Evolutionary conservation across 2,329 filamentous ascomycete genomes (phyloP).

Genomic region (Fusarium sp.): DNA sequence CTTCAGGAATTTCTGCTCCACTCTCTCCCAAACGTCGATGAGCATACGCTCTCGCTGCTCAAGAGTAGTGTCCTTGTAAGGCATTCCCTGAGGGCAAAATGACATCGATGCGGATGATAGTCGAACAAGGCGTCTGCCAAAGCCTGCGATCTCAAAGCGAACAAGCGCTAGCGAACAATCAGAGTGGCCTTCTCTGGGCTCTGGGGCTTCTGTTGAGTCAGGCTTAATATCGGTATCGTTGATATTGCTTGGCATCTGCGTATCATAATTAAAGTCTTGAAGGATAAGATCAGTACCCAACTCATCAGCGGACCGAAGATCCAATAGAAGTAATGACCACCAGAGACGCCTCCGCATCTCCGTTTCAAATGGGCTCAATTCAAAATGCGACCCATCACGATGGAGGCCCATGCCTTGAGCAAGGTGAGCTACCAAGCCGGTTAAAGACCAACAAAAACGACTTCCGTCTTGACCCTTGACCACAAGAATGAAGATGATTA

Average conservation of each 20-base stretch:
- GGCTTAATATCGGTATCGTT: slow-evolving; percentile 61
- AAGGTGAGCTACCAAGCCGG: slow-evolving; percentile 67
- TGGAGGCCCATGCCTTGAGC: slow-evolving; percentile 71
- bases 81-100: slow-evolving; percentile 45
- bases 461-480: slow-evolving; percentile 60
- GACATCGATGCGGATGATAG: slow-evolving; percentile 50
- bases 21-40: slow-evolving; percentile 62
- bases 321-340: slow-evolving; percentile 69
- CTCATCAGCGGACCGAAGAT: slow-evolving; percentile 66
- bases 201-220: slow-evolving; percentile 59
- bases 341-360: slow-evolving; percentile 71
- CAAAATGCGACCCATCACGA: slow-evolving; percentile 63
- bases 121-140: slow-evolving; percentile 52
- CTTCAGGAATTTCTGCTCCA: slow-evolving; percentile 65
- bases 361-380: slow-evolving; percentile 66
- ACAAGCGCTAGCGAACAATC: slow-evolving; percentile 63
- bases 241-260: slow-evolving; percentile 60
- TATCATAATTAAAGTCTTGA: slow-evolving; percentile 57
- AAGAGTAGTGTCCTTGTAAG: slow-evolving; percentile 41
- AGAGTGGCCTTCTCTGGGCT: slow-evolving; percentile 61
- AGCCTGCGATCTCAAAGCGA: slow-evolving; percentile 62
- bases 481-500: slow-evolving; percentile 65
- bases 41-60: slow-evolving; percentile 58
- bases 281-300: slow-evolving; percentile 61
- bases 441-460: slow-evolving; percentile 70